A percentile compares a stretch with the other conserved stretches of the same genome.
phyloP scores from a whole-genome alignment of 1,284 basidiomycete species.

The Irpex lacteus region DNA sequence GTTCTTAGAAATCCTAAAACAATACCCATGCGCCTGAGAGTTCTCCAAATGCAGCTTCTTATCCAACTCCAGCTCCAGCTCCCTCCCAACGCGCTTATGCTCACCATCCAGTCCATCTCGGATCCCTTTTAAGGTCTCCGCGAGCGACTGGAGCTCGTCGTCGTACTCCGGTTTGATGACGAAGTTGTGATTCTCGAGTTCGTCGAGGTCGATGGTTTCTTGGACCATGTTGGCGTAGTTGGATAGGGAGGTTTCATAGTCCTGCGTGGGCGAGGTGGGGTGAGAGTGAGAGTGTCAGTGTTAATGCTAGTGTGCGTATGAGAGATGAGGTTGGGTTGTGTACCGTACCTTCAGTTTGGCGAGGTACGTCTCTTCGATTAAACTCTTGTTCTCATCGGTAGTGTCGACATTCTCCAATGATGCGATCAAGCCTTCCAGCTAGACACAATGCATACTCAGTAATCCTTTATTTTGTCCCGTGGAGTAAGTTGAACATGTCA shows the following conservation, averaged over 20 bases:
- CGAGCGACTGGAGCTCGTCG: constrained; percentile 68
- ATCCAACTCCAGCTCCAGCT: constrained; percentile 85
- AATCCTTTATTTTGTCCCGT: neutral
- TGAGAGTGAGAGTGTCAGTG: neutral
- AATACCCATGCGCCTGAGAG: constrained; percentile 88
- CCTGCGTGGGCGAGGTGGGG: constrained; percentile 38
- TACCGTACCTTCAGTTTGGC: constrained; percentile 51
- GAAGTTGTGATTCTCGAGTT: constrained; percentile 83
- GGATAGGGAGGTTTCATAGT: constrained; percentile 58
- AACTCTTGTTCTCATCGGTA: constrained; percentile 42
- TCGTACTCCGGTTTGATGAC: constrained; percentile 95
- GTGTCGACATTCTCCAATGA: constrained; percentile 53
- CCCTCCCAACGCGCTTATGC: constrained; percentile 70
- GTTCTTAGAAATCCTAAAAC: constrained; percentile 89
- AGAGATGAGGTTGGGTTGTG: too few species aligned
- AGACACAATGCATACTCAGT: neutral
- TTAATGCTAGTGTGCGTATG: neutral
- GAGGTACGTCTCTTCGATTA: constrained; percentile 72
- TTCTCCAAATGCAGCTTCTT: constrained; percentile 98
- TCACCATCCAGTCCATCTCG: constrained; percentile 86
- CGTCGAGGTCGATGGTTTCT: constrained; percentile 89
- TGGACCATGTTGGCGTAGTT: constrained; percentile 96
- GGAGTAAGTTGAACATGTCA: neutral
- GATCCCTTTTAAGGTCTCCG: constrained; percentile 59
- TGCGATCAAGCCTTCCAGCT: constrained; percentile 79